phyloP scores from a whole-genome alignment of 2,329 filamentous ascomycete species.

The Cercospora beticola region DNA sequence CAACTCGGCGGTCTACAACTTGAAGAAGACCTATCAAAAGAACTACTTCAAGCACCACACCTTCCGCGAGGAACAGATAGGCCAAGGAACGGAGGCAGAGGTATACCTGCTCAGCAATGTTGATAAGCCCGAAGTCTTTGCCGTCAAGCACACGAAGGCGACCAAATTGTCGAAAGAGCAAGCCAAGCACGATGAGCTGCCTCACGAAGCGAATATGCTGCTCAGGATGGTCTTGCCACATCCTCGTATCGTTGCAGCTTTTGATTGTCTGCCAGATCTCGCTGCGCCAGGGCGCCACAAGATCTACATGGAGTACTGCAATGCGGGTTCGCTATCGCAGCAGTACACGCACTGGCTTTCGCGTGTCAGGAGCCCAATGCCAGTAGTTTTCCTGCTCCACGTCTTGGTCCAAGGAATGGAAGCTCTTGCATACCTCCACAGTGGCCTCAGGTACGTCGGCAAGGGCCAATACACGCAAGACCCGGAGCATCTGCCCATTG shows the following conservation, averaged over 20 bases:
- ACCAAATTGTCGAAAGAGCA: background rate
- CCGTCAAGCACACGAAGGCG: background rate
- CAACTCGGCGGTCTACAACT: background rate
- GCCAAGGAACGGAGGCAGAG: background rate
- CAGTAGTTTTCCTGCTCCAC: conserved; percentile 25
- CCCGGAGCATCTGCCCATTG: conserved; percentile 7
- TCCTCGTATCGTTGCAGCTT: conserved; percentile 4
- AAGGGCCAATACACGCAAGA: conserved; percentile 12
- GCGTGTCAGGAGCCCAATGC: conserved; percentile 1
- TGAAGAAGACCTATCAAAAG: background rate
- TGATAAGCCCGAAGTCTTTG: background rate
- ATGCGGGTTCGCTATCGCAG: conserved; percentile 17
- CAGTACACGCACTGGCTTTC: conserved; percentile 9
- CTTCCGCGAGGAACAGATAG: background rate
- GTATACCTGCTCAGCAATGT: background rate
- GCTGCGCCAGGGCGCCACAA: background rate
- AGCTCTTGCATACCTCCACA: conserved; percentile 23
- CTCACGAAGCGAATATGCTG: background rate
- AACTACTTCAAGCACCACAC: conserved; percentile 9
- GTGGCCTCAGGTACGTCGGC: conserved; percentile 16
- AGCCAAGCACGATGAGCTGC: background rate
- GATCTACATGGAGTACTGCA: conserved; percentile 24
- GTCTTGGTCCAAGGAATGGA: conserved; percentile 19
- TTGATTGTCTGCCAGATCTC: background rate
- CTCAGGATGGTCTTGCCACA: background rate